Evolutionary conservation across 345 rosid species (phyloP), one percentile per base, ranked within the genome.

Genomic region (Camelina neglecta): DNA sequence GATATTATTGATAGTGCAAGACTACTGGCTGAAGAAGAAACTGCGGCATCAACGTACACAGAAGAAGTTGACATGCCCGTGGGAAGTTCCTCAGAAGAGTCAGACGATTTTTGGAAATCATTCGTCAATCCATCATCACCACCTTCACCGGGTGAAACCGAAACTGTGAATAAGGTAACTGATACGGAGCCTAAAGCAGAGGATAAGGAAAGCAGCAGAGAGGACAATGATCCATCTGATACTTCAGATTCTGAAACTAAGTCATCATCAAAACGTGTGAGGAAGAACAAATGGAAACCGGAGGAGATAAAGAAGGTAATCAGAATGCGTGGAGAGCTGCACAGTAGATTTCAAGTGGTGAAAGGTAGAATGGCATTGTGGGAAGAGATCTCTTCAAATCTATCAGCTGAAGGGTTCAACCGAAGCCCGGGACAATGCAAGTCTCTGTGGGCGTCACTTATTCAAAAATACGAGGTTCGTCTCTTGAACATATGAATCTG

Each of bases 301-400:
- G 94, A 86, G 79, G 99, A 95, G 83, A 77, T 92, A 13, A 90
- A 85, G 84, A 80, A 80, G 75, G 86, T 95, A 70, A 92, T 95
- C 44, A 78, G 83, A 84, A 68, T 78, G 82, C 90, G 97, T 2
- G 88, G 93, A 74, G 85, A 86, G 61, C 72, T 92, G 65, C 87
- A 88, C 74, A 67, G 80, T 49, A 88, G 84, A 83, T 95, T 95
- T 77, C 86, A 86, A 56, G 85, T 87, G 62, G 96, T 83, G 53
- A 92, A 86, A 81, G 93, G 97, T 39, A 87, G 97, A 80, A 95
- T 92, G 99, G 93, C 87, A 50, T 87, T 95, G 26, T 95, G 99
- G 99, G 88, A 88, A 83, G 97, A 90, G 83, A 83, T 95, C 75
- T 95, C 99, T 55, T 26, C 81, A 16, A 81, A 75, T 55, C 79